Percentiles rank a stretch among this genome's conserved stretches.
These are phyloP conservation scores for Clavispora asparagi DNA, from an alignment of 805 yeast genomes.

Conservation along the genomic window DNA sequence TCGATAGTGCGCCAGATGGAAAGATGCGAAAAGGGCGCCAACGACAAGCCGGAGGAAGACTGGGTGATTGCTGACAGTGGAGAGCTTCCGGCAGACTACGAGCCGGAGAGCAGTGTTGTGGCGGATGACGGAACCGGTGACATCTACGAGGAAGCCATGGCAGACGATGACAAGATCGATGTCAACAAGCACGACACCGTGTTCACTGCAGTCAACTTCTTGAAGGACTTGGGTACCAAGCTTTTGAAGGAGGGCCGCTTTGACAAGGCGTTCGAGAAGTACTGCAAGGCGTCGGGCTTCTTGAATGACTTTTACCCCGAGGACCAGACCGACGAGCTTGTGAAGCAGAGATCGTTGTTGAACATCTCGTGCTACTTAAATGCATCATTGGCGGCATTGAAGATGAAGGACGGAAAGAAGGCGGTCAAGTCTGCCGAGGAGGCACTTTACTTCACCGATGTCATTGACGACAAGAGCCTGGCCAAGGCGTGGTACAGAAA, in stretches of 20 bases:
- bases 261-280: conserved; percentile 58
- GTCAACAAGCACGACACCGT: conserved; percentile 58
- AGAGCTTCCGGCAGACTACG: conserved; percentile 57
- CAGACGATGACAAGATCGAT: conserved; percentile 67
- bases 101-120: conserved; percentile 40
- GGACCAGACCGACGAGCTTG: conserved; percentile 52
- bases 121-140: conserved; percentile 83
- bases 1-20: conserved; percentile 77
- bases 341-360: conserved; percentile 44
- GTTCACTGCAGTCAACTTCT: conserved; percentile 53
- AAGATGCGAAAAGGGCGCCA: conserved; percentile 54
- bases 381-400: conserved; percentile 68
- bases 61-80: conserved; percentile 80
- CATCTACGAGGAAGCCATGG: conserved; percentile 66
- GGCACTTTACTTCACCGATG: conserved; percentile 54
- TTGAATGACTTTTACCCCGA: conserved; percentile 72
- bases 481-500: conserved; percentile 87
- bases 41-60: conserved; percentile 67
- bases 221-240: conserved; percentile 76
- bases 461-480: conserved; percentile 57
- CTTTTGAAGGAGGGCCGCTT: conserved; percentile 63
- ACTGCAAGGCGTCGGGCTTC: conserved; percentile 65
- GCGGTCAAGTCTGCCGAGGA: conserved; percentile 57
- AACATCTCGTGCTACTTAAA: conserved; percentile 66
- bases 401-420: conserved; percentile 49